Base-by-base conservation (phyloP, 2,329 filamentous ascomycete genomes). In the Corynespora cassiicola region DNA sequence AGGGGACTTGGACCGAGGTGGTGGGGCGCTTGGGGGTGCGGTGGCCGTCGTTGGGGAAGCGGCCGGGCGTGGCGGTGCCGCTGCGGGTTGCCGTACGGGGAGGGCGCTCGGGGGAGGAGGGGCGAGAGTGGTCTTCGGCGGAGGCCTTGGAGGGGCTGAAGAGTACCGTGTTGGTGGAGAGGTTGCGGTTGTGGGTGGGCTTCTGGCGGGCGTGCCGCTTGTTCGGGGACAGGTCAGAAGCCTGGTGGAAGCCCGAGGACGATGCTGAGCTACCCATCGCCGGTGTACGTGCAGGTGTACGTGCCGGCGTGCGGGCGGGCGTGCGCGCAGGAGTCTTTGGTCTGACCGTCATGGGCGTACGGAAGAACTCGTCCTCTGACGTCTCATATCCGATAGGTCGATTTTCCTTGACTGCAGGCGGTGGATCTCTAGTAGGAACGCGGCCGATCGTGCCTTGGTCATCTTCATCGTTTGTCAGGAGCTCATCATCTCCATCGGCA, bases 401-500 rank as follows among this genome's bases (percentile, higher is more conserved):
- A 18, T 60, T 64, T 20, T 68, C 60, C 28, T 62, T 63, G 19
- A 61, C 48, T 2, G 59, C 57, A 16, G 38, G 35, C 7, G 45
- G 31, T 17, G 37, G 47, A 6, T 50, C 44, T n/a, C 45, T 56
- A 3, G 47, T 43, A n/a, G n/a, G n/a, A 21, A 53, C 47, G 28
- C 41, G 47, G 30, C 56, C 54, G 3, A 66, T 65, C 6, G 61
- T 65, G 5, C 48, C 55, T 17, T 54, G 51, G n/a, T 68, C 70
- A n/a, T 77, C 73, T 19, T 77, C 74, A 20, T 84, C 82, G 39
- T 91, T 87, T 3, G 87, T 91, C 9, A 88, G 79, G n/a, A 91
- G 74, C 65, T 96, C 91, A 56, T 96, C 91, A 56, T 96, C 91
- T 1, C 90, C 89, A 61, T 95, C 90, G 6, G 85, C 88, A 57